Percentiles rank a stretch among this genome's conserved stretches.
phyloP scores from a whole-genome alignment of 2,329 filamentous ascomycete genomes.

The Fusarium oligoseptatum region DNA sequence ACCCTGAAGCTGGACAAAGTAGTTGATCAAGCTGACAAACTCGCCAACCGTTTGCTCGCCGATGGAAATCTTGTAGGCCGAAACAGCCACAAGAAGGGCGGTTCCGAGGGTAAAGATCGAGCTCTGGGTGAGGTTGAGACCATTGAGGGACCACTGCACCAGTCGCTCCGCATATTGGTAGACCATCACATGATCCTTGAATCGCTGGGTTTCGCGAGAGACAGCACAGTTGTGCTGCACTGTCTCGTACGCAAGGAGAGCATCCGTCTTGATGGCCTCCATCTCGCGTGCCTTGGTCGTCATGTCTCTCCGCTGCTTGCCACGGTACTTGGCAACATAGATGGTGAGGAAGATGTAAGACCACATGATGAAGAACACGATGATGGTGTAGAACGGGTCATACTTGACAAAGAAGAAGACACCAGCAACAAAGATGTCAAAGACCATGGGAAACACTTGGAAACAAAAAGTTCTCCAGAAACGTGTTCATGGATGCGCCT shows the following conservation, averaged over 20 bases:
- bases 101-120: conserved; percentile 73
- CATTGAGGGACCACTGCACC: conserved; percentile 48
- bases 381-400: conserved; percentile 63
- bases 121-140: conserved; percentile 73
- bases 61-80: conserved; percentile 72
- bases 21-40: conserved; percentile 69
- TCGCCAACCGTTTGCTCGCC: conserved; percentile 66
- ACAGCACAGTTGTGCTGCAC: conserved; percentile 76
- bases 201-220: conserved; percentile 68
- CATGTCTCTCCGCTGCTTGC: conserved; percentile 60
- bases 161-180: conserved; percentile 60
- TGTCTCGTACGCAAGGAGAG: conserved; percentile 65
- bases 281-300: conserved; percentile 59
- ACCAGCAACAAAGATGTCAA: conserved; percentile 64
- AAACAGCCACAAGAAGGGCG: conserved; percentile 71
- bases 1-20: conserved; percentile 71
- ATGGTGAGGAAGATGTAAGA: conserved; percentile 64
- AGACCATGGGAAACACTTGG: conserved; percentile 64
- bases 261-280: conserved; percentile 63
- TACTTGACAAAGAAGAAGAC: conserved; percentile 60
- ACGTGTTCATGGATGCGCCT: conserved; percentile 62
- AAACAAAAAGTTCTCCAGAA: conserved; percentile 63
- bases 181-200: conserved; percentile 63
- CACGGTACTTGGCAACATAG: conserved; percentile 63
- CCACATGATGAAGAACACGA: conserved; percentile 63